Conservation (phyloP, 805 yeast species). For the Candida dendrica region DNA sequence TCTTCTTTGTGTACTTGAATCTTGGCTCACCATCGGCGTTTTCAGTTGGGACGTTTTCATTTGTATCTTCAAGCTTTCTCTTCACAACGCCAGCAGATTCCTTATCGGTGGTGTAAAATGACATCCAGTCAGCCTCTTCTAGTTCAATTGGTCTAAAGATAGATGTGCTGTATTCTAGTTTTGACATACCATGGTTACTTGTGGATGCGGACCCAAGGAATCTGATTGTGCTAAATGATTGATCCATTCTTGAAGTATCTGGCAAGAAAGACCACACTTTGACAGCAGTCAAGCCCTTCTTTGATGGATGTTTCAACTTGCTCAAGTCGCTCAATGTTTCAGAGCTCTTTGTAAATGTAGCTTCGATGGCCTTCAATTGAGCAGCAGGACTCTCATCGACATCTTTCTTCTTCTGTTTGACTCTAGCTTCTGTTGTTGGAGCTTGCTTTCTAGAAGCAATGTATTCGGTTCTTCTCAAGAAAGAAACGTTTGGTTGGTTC, state of each 20-base stretch:
- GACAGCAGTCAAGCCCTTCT: slow-evolving; percentile 65
- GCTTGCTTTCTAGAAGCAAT: slow-evolving; percentile 27
- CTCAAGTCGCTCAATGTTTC: slow-evolving; percentile 35
- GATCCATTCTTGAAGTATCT: slow-evolving; percentile 86
- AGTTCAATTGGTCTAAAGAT: slow-evolving; percentile 68
- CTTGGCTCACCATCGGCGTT: slow-evolving; percentile 27
- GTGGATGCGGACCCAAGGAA: slow-evolving; percentile 46
- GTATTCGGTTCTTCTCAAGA: slow-evolving; percentile 91
- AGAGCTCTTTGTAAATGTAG: slow-evolving; percentile 61
- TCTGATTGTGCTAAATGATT: slow-evolving; percentile 57
- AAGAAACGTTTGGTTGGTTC: slow-evolving; percentile 47
- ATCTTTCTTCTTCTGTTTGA: slow-evolving; percentile 12
- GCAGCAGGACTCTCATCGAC: slow-evolving; percentile 45
- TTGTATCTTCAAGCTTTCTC: slow-evolving; percentile 38
- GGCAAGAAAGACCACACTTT: slow-evolving; percentile 79
- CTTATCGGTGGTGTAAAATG: slow-evolving; percentile 49
- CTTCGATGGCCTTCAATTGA: slow-evolving; percentile 66
- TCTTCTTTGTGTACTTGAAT: slow-evolving; percentile 53
- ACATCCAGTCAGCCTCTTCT: slow-evolving; percentile 70
- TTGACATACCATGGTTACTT: slow-evolving; percentile 15
- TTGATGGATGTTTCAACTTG: slow-evolving; percentile 68
- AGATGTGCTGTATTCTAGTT: slow-evolving; percentile 38
- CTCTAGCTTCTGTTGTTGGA: slow-evolving; percentile 9
- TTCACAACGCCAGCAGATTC: slow-evolving; percentile 34
- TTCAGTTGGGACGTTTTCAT: slow-evolving; percentile 35